Evolutionary conservation across 2,329 filamentous ascomycete genomes (phyloP).

Genomic region (Microdochium paspali): DNA sequence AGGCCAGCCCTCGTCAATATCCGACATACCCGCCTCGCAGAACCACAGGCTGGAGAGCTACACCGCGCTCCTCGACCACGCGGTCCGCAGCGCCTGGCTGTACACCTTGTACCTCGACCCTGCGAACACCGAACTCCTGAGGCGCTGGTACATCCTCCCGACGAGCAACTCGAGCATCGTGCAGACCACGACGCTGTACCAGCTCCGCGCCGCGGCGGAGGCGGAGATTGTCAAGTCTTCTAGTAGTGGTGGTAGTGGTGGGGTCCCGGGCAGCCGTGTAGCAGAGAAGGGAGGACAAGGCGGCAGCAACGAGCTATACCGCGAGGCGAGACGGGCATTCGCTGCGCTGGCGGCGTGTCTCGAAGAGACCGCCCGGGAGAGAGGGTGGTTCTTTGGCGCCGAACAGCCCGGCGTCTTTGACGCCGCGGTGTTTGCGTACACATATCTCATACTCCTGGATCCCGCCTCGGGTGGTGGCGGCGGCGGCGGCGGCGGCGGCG

Average conservation of each 20-base stretch:
- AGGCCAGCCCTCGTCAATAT: conserved; percentile 7
- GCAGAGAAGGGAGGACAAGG: background rate
- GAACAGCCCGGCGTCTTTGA: conserved; percentile 66
- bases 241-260: conserved; percentile 3
- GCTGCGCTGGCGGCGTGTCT: conserved; percentile 34
- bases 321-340: conserved; percentile 33
- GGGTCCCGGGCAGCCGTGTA: no score
- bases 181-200: conserved; percentile 48
- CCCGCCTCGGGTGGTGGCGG: no score
- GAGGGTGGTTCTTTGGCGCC: conserved; percentile 39
- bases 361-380: conserved; percentile 9
- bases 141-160: conserved; percentile 60
- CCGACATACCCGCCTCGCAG: conserved; percentile 34
- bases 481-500: conserved; percentile 12
- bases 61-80: conserved; percentile 63
- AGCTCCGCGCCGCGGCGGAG: conserved; percentile 65
- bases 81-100: conserved; percentile 81
- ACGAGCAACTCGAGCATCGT: conserved; percentile 53
- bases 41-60: conserved; percentile 63
- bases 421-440: conserved; percentile 84
- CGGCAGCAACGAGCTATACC: conserved; percentile 1
- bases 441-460: conserved; percentile 56
- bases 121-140: conserved; percentile 58
- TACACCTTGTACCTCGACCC: conserved; percentile 72
- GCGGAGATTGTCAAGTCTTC: conserved; percentile 60